A percentile compares a stretch with the other conserved stretches of the same genome.
phyloP scores from a whole-genome alignment of 306 rosid species.

The Cucumis hystrix region DNA sequence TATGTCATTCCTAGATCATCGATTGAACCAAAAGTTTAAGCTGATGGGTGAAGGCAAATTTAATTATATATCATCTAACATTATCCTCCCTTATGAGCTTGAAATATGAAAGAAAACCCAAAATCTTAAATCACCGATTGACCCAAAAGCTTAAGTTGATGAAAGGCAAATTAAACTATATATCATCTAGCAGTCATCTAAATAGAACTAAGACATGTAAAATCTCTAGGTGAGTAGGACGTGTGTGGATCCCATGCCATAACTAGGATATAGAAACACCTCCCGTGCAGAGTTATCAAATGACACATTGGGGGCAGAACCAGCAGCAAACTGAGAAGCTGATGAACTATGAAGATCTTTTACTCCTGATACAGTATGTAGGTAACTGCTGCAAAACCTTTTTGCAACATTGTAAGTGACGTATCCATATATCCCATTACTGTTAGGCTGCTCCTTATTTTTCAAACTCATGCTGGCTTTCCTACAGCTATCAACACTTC shows the following conservation, averaged over 20 bases:
- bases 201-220: not conserved
- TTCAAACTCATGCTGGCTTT: constrained; percentile 60
- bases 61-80: too few species aligned
- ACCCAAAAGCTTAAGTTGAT: too few species aligned
- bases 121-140: too few species aligned
- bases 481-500: constrained; percentile 23
- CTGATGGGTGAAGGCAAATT: too few species aligned
- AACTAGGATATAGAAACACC: constrained; percentile 9
- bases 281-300: constrained; percentile 55
- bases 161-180: too few species aligned
- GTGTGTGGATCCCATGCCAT: not conserved
- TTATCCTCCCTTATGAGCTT: too few species aligned
- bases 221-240: not conserved
- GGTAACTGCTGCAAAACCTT: constrained; percentile 27
- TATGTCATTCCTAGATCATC: not conserved
- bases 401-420: constrained; percentile 43
- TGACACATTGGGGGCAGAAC: constrained; percentile 61
- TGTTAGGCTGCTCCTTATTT: constrained; percentile 39
- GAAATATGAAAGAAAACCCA: too few species aligned
- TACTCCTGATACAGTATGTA: constrained; percentile 26
- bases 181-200: too few species aligned
- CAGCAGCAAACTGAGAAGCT: constrained; percentile 36
- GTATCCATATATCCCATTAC: constrained; percentile 43
- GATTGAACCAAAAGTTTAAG: too few species aligned
- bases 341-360: constrained; percentile 47